These are phyloP conservation scores for Colletotrichum sp. DNA, from an alignment of 2,329 filamentous ascomycete genomes.

Conservation along the genomic window DNA sequence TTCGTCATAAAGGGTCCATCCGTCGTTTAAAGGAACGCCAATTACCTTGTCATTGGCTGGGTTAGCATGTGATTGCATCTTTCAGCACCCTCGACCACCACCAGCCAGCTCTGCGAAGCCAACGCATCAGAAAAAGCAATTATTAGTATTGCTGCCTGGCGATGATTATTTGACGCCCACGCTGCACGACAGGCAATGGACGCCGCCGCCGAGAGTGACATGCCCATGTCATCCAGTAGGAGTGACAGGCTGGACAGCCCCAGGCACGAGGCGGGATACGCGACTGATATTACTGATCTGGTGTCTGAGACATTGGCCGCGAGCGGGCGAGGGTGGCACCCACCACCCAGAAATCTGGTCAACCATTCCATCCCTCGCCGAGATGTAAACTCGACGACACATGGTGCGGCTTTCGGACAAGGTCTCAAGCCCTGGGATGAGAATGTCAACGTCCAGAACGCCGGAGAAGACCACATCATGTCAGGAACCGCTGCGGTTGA, in stretches of 20 bases:
- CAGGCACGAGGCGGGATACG: neutral
- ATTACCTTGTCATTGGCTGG: neutral
- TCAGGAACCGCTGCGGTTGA: neutral
- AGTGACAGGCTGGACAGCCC: neutral
- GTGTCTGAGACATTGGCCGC: slow-evolving; percentile 4
- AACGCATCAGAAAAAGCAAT: neutral
- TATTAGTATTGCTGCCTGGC: neutral
- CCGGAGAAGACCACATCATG: neutral
- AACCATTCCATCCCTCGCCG: neutral
- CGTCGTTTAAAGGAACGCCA: neutral
- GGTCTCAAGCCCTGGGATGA: neutral
- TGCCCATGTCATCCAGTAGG: neutral
- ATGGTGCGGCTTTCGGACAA: neutral
- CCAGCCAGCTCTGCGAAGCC: neutral
- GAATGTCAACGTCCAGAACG: neutral
- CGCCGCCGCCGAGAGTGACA: neutral
- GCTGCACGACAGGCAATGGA: neutral
- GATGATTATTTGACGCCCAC: neutral
- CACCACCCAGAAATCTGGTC: neutral
- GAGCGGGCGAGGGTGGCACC: neutral
- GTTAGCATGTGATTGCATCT: neutral
- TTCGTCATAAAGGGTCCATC: neutral
- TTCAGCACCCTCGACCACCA: neutral
- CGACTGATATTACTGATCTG: neutral
- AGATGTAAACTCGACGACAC: neutral